Conservation (phyloP, 208 protist species). For the Trypanosoma scelopori region DNA sequence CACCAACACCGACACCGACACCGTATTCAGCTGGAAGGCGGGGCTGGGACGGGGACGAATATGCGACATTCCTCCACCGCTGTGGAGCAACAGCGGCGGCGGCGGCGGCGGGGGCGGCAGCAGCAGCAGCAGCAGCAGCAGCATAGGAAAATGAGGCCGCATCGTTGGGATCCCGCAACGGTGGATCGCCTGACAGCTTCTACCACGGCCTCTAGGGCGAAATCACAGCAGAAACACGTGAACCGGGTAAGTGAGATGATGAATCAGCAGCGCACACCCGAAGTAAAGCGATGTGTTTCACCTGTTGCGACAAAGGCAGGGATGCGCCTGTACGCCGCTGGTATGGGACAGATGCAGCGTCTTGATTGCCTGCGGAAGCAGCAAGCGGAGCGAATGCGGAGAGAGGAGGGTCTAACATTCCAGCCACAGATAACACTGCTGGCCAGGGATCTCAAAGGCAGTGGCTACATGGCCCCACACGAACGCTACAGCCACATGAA, state of each 20-base stretch:
- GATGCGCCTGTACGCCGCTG: constrained; percentile 51
- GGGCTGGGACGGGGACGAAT: too few species aligned
- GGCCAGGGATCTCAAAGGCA: constrained; percentile 32
- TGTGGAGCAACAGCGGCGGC: neutral
- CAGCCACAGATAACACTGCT: constrained; percentile 56
- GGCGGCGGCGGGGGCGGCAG: too few species aligned
- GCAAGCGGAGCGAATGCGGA: constrained; percentile 20
- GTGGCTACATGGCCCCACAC: constrained; percentile 34
- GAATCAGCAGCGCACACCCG: constrained; percentile 17
- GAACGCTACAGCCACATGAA: constrained; percentile 34
- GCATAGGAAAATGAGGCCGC: constrained; percentile 4
- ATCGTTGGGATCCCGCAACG: constrained; percentile 30
- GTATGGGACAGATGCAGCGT: constrained; percentile 16
- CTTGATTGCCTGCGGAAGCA: constrained; percentile 26
- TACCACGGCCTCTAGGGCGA: constrained; percentile 36
- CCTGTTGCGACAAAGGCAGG: constrained; percentile 47
- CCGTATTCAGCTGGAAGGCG: neutral
- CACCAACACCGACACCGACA: neutral
- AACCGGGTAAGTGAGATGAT: constrained; percentile 38
- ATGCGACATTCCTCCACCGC: too few species aligned
- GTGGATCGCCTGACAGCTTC: constrained; percentile 38
- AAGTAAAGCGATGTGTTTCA: constrained; percentile 18
- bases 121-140: neutral
- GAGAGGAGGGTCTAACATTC: constrained; percentile 55
- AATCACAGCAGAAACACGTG: constrained; percentile 58